Conservation (phyloP, 371 early-diverging fungal species). For the Mortierella sp. region DNA sequence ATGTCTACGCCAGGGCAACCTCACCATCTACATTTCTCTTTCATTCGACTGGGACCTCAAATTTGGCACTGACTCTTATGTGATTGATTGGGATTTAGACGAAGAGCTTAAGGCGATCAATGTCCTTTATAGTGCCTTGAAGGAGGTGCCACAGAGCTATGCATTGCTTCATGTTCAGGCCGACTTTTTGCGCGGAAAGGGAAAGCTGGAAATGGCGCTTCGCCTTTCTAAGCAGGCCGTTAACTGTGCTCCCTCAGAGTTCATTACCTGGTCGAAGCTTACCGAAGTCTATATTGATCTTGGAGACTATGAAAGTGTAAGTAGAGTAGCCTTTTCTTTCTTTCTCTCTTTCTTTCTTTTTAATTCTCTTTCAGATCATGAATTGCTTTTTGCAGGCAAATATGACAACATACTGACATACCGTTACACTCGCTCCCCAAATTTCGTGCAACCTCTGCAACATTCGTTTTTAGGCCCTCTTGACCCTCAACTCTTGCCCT, state of each 20-base stretch:
- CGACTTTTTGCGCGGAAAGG: slow-evolving; percentile 73
- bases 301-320: slow-evolving; percentile 84
- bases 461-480: slow-evolving; percentile 78
- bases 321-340: slow-evolving; percentile 9
- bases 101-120: slow-evolving; percentile 93
- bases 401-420: neutral
- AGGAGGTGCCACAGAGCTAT: slow-evolving; percentile 82
- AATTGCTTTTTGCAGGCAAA: neutral
- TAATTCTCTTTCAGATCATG: neutral
- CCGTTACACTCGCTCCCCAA: neutral
- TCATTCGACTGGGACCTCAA: slow-evolving; percentile 93
- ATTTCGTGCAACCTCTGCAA: neutral
- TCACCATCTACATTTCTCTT: slow-evolving; percentile 88
- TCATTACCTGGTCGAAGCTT: slow-evolving; percentile 93
- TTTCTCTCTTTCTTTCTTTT: neutral
- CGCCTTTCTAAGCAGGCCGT: slow-evolving; percentile 92
- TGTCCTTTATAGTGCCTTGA: slow-evolving; percentile 82
- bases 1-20: no score
- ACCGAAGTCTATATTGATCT: slow-evolving; percentile 91
- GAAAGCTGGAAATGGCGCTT: slow-evolving; percentile 79
- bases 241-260: slow-evolving; percentile 94
- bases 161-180: slow-evolving; percentile 88
- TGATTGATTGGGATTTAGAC: slow-evolving; percentile 68
- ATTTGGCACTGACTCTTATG: slow-evolving; percentile 87
- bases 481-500: slow-evolving; percentile 96